Evolutionary conservation across 2,329 filamentous ascomycete species (phyloP).

Genomic region (Neoscytalidium dimidiatum): DNA sequence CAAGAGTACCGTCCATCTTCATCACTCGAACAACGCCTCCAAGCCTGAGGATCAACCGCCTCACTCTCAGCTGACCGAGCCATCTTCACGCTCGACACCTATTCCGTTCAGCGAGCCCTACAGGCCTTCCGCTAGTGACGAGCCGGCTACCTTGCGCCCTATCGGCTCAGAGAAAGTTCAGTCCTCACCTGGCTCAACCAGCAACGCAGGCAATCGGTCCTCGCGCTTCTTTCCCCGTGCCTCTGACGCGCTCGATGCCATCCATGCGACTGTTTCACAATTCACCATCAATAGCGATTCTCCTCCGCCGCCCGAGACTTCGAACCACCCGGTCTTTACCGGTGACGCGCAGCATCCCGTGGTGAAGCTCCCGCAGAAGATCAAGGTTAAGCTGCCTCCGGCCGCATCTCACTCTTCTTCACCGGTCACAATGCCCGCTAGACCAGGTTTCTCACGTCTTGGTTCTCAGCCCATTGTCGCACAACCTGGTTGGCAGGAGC

Average conservation of each 20-base stretch:
- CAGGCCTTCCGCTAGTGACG: not conserved
- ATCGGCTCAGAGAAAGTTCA: slow-evolving; percentile 17
- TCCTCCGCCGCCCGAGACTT: slow-evolving; percentile 71
- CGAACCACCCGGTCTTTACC: slow-evolving; percentile 71
- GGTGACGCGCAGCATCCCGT: slow-evolving; percentile 66
- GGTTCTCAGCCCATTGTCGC: slow-evolving; percentile 41
- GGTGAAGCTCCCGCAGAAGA: slow-evolving; percentile 69
- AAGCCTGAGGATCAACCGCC: not conserved
- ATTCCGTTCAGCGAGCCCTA: slow-evolving; percentile 8
- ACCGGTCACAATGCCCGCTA: slow-evolving; percentile 43
- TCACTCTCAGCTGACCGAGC: not conserved
- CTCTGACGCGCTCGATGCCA: slow-evolving; percentile 1
- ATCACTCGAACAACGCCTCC: not conserved
- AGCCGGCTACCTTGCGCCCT: slow-evolving; percentile 5
- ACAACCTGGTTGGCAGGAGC: slow-evolving; percentile 69
- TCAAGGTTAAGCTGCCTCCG: slow-evolving; percentile 80
- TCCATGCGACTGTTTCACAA: slow-evolving; percentile 6
- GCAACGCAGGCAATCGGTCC: slow-evolving; percentile 18
- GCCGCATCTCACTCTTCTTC: slow-evolving; percentile 41
- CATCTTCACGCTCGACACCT: slow-evolving; percentile 3
- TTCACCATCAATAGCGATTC: slow-evolving; percentile 21
- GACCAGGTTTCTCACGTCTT: slow-evolving; percentile 26
- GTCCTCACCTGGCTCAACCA: slow-evolving; percentile 8
- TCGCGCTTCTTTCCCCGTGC: slow-evolving; percentile 40
- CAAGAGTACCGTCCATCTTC: slow-evolving; percentile 7